A percentile compares a stretch with the other conserved stretches of the same genome.
These are phyloP conservation scores for Fusarium succisae DNA, from an alignment of 2,329 filamentous ascomycete species.

Conservation along the genomic window DNA sequence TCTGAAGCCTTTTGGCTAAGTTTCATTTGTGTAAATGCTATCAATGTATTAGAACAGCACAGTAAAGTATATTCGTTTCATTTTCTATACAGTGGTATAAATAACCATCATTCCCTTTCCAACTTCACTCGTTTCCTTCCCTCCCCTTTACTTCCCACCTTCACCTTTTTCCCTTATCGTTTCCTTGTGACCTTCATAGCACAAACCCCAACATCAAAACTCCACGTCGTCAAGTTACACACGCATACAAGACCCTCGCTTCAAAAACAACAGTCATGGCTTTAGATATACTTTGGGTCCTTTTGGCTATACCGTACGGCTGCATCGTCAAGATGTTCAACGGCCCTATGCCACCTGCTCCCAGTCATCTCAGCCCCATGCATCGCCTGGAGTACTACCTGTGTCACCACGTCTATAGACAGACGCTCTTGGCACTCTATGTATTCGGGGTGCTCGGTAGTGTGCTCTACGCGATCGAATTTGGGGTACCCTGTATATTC, in stretches of 20 bases:
- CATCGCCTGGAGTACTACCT: not conserved
- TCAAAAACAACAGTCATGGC: not conserved
- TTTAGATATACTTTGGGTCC: not conserved
- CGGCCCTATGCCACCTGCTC: not conserved
- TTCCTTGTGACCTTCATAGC: not conserved
- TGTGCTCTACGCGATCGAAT: not conserved
- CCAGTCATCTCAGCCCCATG: not conserved
- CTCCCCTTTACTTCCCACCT: not conserved
- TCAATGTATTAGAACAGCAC: not conserved
- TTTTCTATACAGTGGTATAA: not conserved
- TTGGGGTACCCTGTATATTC: not conserved
- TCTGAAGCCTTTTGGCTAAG: no score
- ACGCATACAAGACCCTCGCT: not conserved
- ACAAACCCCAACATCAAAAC: not conserved
- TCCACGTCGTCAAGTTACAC: not conserved
- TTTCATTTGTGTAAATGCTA: no score
- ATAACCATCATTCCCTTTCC: not conserved
- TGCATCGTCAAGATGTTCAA: not conserved
- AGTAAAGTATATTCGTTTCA: not conserved
- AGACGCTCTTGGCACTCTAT: rapidly evolving
- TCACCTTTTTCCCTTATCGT: not conserved
- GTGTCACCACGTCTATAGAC: not conserved
- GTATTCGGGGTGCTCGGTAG: rapidly evolving
- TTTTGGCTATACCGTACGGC: not conserved
- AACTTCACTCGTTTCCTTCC: not conserved